A percentile compares a stretch with the other conserved stretches of the same genome.
phyloP scores from a whole-genome alignment of 371 early-diverging fungal species.

The Mucor circinelloides region DNA sequence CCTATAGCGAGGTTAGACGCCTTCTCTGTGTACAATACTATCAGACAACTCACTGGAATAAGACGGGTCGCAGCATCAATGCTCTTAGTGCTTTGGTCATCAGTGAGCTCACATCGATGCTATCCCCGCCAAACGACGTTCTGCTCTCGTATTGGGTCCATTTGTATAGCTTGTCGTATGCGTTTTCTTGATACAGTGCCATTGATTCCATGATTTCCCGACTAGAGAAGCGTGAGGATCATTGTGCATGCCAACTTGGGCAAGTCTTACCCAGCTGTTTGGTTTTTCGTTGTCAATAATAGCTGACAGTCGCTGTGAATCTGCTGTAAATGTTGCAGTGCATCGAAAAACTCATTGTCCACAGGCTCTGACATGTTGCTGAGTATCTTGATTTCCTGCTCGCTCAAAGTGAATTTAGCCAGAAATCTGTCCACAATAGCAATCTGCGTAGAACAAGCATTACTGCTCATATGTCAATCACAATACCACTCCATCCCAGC shows the following conservation, averaged over 20 bases:
- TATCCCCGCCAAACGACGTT: constrained; percentile 64
- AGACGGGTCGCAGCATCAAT: constrained; percentile 70
- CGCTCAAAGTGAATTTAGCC: constrained; percentile 70
- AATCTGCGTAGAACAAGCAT: constrained; percentile 55
- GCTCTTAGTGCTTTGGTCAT: constrained; percentile 74
- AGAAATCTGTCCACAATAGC: constrained; percentile 63
- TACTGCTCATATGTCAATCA: constrained; percentile 24
- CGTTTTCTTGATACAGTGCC: constrained; percentile 70
- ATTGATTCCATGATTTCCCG: constrained; percentile 82
- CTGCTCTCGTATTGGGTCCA: constrained; percentile 83
- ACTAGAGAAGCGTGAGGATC: constrained; percentile 28
- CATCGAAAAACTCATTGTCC: constrained; percentile 70
- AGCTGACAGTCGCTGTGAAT: constrained; percentile 80
- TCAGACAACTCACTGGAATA: constrained; percentile 66
- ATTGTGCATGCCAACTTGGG: not conserved
- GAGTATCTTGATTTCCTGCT: constrained; percentile 61
- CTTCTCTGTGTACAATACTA: too few species aligned
- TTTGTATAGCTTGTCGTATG: constrained; percentile 75
- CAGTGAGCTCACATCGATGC: constrained; percentile 70
- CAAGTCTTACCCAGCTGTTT: constrained; percentile 71
- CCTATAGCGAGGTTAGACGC: constrained; percentile 14
- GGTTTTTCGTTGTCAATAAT: constrained; percentile 73
- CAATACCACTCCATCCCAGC: not conserved
- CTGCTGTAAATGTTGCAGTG: constrained; percentile 70
- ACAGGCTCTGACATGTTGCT: constrained; percentile 56